Evolutionary conservation across 2,329 filamentous ascomycete genomes (phyloP).

Genomic region (Ceratocystis papillata): DNA sequence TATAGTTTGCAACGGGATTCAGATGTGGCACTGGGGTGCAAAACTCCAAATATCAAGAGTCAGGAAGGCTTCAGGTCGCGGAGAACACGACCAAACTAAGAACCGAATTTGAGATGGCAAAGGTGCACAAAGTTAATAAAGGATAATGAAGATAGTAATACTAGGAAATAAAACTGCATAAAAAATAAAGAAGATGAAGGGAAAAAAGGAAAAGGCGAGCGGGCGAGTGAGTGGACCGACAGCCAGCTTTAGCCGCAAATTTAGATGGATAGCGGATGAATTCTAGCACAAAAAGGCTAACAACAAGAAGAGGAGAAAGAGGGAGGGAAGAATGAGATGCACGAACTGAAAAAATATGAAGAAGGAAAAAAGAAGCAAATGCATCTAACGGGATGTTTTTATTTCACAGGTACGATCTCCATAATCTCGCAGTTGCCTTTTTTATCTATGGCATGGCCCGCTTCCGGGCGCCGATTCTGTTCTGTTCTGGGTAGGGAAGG

Average conservation of each 20-base stretch:
- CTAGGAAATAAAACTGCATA: neutral
- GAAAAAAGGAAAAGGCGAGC: neutral
- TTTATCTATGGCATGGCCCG: neutral
- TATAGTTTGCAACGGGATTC: neutral
- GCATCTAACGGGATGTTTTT: constrained; percentile 13
- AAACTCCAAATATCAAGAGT: neutral
- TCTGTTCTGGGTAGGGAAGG: neutral
- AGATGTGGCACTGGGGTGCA: neutral
- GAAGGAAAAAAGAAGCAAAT: constrained; percentile 1
- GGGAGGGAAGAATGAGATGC: neutral
- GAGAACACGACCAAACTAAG: neutral
- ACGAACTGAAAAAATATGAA: neutral
- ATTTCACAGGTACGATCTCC: constrained; percentile 14
- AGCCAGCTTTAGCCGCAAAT: neutral
- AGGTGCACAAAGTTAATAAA: neutral
- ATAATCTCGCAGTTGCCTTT: constrained; percentile 11
- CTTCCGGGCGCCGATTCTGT: neutral
- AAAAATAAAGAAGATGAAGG: neutral
- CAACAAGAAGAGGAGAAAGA: neutral
- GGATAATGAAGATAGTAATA: neutral
- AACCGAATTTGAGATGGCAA: neutral
- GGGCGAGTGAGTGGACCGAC: neutral
- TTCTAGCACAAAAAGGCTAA: neutral
- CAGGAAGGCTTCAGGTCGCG: neutral
- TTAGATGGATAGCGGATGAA: neutral